Conservation (phyloP, 2,329 filamentous ascomycete genomes). For the Fusarium verticillioides region DNA sequence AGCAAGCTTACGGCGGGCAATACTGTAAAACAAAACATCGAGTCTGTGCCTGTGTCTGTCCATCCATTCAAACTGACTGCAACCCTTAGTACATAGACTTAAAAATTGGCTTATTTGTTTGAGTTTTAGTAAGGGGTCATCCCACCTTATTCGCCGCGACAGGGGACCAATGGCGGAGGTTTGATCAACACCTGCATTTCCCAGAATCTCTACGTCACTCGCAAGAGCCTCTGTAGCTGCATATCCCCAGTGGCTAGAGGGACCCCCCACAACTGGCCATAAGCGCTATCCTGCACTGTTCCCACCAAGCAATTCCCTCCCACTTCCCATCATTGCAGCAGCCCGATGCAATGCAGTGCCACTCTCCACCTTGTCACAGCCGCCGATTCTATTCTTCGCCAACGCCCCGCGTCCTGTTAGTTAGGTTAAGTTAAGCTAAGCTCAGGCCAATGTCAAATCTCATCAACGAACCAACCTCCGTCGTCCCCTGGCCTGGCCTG, state of each 20-base stretch:
- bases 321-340: background rate
- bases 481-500: background rate
- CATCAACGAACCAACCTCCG: background rate
- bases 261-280: background rate
- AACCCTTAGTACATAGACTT: conserved; percentile 28
- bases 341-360: background rate
- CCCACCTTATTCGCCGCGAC: background rate
- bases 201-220: conserved; percentile 1
- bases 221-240: conserved; percentile 16
- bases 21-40: conserved; percentile 9
- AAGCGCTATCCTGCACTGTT: conserved; percentile 2
- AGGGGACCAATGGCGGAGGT: conserved; percentile 1
- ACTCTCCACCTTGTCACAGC: conserved; percentile 8
- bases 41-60: background rate
- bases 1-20: conserved; percentile 17
- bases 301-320: background rate
- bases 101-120: conserved; percentile 41
- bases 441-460: conserved; percentile 9
- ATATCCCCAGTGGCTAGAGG: conserved; percentile 2
- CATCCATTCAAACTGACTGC: background rate
- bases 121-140: conserved; percentile 33
- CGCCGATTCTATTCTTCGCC: background rate
- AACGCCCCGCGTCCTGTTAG: background rate
- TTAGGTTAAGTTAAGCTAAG: background rate
- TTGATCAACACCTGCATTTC: conserved; percentile 23